Evolutionary conservation across 2,329 filamentous ascomycete genomes (phyloP), one percentile per base, ranked within the genome.

Genomic region (Ascosphaera pollenicola): DNA sequence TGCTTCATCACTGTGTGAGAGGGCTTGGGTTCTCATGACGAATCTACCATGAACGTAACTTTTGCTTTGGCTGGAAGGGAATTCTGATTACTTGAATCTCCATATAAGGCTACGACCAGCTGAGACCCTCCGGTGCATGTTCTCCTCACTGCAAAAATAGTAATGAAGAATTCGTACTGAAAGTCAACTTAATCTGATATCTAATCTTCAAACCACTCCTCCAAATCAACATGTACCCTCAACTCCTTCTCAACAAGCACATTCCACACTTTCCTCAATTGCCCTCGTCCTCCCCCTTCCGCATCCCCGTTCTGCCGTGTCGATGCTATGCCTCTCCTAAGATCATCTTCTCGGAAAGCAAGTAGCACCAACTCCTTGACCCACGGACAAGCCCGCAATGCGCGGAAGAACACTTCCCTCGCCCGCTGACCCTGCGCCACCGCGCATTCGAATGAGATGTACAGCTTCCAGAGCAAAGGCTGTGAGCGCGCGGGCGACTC

Each of bases 181-280:
- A n/a, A n/a, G n/a, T n/a, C n/a, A n/a, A n/a, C n/a, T n/a, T n/a
- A 42, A 46, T 48, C 40, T 31, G 40, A 40, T 24, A 51, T 50
- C 32, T 52, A 45, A 21, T 56, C 52, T 28, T 58, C 52, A 39
- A 63, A 45, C 30, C 53, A 43, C 15, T 62, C 58, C 43, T 67
- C 63, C 21, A 73, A 50, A 47, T 73, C 62, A 39, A 69, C 55
- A 54, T 70, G 67, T 17, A 76, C 52, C 43, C 74, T 60, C 43
- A 76, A 44, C 47, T 73, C 73, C 53, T 74, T 74, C 54, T 77
- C 73, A 11, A 61, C 57, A 49, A 76, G 58, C 5, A 73, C 62
- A 44, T 65, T 61, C 50, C 68, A 70, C 13, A 74, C 51, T 38
- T 61, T 61, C 39, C 57, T 62, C 43, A 71, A 46, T 40, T 76